Evolutionary conservation across 2,329 filamentous ascomycete genomes (phyloP).

Genomic region (Stagonosporopsis vannaccii): DNA sequence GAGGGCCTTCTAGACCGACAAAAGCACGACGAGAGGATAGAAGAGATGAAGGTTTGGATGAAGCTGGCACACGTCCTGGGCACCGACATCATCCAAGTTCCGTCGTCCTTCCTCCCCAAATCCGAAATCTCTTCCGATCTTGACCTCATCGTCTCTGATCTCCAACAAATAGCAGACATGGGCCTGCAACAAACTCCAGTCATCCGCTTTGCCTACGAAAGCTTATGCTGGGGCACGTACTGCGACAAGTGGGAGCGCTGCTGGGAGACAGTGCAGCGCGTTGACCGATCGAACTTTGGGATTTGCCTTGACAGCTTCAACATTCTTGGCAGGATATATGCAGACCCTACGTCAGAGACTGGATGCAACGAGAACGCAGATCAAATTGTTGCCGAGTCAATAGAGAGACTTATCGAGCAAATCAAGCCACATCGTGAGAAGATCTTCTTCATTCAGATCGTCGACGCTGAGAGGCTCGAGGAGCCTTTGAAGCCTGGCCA

Average conservation of each 20-base stretch:
- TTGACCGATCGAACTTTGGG: constrained; percentile 76
- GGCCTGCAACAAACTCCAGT: constrained; percentile 64
- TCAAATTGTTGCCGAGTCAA: constrained; percentile 60
- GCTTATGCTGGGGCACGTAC: constrained; percentile 74
- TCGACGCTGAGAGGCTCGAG: constrained; percentile 71
- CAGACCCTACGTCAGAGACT: constrained; percentile 65
- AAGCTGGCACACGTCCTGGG: constrained; percentile 67
- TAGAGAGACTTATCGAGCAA: constrained; percentile 61
- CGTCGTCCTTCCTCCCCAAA: constrained; percentile 70
- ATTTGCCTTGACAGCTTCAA: constrained; percentile 82
- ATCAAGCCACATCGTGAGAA: constrained; percentile 65
- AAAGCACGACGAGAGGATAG: constrained; percentile 64
- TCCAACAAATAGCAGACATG: constrained; percentile 71
- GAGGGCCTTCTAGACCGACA: constrained; percentile 73
- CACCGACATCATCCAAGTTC: constrained; percentile 78
- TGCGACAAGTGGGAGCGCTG: constrained; percentile 74
- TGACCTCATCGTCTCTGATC: constrained; percentile 66
- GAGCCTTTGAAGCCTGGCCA: constrained; percentile 66
- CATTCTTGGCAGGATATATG: constrained; percentile 74
- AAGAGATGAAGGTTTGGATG: constrained; percentile 75
- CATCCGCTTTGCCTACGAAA: constrained; percentile 77
- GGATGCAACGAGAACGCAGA: constrained; percentile 64
- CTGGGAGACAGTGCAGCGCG: constrained; percentile 71
- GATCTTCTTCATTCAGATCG: constrained; percentile 79
- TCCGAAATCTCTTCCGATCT: constrained; percentile 61